Percentiles rank a stretch among this genome's conserved stretches.
These are phyloP conservation scores for Claviceps africana DNA, from an alignment of 2,329 filamentous ascomycete genomes.

Conservation along the genomic window DNA sequence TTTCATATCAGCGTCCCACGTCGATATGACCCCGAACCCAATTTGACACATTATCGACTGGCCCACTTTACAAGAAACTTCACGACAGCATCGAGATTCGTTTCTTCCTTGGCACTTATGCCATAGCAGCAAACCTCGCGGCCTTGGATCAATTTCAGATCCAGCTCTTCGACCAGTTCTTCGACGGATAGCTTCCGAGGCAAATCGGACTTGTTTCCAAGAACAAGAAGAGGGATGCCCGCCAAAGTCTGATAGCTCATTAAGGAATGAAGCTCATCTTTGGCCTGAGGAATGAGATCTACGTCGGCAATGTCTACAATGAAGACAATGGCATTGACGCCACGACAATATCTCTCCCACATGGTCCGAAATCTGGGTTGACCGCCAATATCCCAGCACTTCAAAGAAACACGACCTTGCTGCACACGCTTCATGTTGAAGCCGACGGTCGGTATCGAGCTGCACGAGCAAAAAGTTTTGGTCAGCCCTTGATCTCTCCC, in stretches of 20 bases:
- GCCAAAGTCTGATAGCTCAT: constrained; percentile 73
- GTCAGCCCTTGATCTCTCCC: not conserved
- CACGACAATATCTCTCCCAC: constrained; percentile 98
- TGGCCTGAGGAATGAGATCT: constrained; percentile 66
- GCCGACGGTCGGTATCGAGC: constrained; percentile 94
- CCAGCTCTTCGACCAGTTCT: constrained; percentile 83
- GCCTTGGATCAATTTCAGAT: constrained; percentile 76
- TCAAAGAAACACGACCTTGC: constrained; percentile 93
- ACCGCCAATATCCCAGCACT: constrained; percentile 97
- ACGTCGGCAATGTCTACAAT: constrained; percentile 93
- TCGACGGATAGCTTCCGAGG: constrained; percentile 84
- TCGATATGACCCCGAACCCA: not conserved
- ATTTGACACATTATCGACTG: constrained; percentile 41
- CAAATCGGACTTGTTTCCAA: constrained; percentile 95
- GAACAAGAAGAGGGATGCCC: constrained; percentile 81
- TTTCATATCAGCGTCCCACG: constrained; percentile 1
- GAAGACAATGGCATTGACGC: constrained; percentile 95
- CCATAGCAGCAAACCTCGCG: constrained; percentile 97
- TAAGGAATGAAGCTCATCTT: constrained; percentile 81
- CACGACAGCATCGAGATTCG: constrained; percentile 90
- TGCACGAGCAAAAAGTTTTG: constrained; percentile 27
- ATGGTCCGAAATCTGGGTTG: constrained; percentile 95
- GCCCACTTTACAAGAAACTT: constrained; percentile 92
- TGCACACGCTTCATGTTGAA: constrained; percentile 99
- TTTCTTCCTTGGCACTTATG: constrained; percentile 97